phyloP scores from a whole-genome alignment of 352 stramenopile species.

The Vaucheria bursata region DNA sequence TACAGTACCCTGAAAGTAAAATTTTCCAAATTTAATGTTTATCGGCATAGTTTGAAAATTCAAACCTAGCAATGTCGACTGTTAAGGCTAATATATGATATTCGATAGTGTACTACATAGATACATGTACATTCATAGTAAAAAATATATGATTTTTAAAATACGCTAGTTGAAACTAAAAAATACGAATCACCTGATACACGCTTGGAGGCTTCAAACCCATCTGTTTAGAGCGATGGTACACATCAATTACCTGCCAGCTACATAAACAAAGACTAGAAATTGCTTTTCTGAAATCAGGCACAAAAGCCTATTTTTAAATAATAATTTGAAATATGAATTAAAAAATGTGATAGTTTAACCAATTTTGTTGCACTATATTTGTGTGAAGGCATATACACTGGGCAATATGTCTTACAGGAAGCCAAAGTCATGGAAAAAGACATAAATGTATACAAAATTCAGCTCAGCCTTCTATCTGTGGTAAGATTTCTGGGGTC shows the following conservation, averaged over 20 bases:
- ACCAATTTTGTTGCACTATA: no score
- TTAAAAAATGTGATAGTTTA: no score
- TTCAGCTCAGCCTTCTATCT: no score
- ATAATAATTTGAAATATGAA: no score
- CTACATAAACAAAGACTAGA: constrained; percentile 4
- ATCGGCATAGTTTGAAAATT: not conserved
- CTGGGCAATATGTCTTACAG: no score
- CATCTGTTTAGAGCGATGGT: constrained; percentile 44
- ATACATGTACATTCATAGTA: not conserved
- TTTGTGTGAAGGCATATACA: no score
- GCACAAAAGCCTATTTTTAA: no score
- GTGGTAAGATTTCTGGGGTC: no score
- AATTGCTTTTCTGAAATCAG: no score
- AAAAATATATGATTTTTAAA: not conserved
- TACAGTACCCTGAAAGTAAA: not conserved
- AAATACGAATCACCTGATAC: not conserved
- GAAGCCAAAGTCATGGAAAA: no score
- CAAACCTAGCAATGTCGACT: not conserved
- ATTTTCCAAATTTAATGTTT: not conserved
- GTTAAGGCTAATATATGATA: not conserved
- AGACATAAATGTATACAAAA: no score
- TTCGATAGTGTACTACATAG: not conserved
- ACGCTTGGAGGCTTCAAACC: not conserved
- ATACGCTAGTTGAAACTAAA: no score
- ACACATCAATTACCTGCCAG: constrained; percentile 52